Conservation (phyloP, 2,329 filamentous ascomycete genomes). For the Pseudogymnoascus sp. region DNA sequence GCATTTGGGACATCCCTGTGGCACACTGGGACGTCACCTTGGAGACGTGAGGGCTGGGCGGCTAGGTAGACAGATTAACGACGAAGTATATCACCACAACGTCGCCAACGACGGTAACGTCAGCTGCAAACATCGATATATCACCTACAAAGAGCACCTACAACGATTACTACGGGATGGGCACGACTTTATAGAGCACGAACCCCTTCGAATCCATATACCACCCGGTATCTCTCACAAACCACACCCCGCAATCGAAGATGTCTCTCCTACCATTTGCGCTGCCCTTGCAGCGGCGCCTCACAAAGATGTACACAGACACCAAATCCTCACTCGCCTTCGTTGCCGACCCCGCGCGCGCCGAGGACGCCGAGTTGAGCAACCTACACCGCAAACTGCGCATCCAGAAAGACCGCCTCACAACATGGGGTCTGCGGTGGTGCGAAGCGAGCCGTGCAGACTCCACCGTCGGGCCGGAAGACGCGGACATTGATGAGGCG, state of each 20-base stretch:
- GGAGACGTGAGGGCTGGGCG: not conserved
- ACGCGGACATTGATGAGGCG: conserved; percentile 57
- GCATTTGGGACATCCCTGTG: not conserved
- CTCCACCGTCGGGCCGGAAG: conserved; percentile 35
- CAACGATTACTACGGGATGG: not conserved
- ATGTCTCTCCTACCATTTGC: conserved; percentile 15
- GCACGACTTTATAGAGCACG: conserved; percentile 2
- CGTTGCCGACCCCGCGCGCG: conserved; percentile 55
- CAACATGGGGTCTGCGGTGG: conserved; percentile 77
- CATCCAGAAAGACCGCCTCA: conserved; percentile 71
- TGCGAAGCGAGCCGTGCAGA: conserved; percentile 59
- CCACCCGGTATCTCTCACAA: not conserved
- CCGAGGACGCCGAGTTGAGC: conserved; percentile 62
- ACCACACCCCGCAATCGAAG: not conserved
- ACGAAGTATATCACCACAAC: not conserved
- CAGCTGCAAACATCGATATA: conserved; percentile 1
- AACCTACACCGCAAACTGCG: conserved; percentile 67
- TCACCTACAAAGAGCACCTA: not conserved
- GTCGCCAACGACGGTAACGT: not conserved
- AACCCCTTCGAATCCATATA: not conserved
- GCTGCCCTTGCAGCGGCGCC: conserved; percentile 48
- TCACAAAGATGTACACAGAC: conserved; percentile 71
- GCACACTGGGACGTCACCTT: not conserved
- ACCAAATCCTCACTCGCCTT: conserved; percentile 73
- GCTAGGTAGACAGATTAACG: not conserved